These are phyloP conservation scores for Phytopythium ostracodes DNA, from an alignment of 352 stramenopile species.

Conservation along the genomic window DNA sequence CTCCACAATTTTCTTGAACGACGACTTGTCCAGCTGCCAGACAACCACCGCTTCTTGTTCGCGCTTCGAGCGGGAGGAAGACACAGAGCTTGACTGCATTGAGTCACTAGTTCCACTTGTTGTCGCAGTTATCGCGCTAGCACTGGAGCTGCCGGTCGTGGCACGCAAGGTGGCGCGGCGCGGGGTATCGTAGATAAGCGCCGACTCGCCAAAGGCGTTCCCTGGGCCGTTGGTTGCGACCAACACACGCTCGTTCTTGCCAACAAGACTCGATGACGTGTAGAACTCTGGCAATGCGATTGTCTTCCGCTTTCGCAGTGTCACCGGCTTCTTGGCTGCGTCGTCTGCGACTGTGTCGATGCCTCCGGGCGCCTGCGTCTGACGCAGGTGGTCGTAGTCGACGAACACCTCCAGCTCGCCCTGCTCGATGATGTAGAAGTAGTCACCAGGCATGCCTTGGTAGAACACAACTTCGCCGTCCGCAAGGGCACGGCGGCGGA, in stretches of 20 bases:
- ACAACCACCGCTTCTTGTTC: conserved; percentile 42
- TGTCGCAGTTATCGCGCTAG: not conserved
- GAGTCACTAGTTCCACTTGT: not conserved
- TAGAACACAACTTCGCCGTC: conserved; percentile 83
- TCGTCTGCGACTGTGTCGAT: conserved; percentile 8
- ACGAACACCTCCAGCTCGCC: conserved; percentile 83
- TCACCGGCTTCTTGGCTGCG: conserved; percentile 13
- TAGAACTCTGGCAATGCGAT: conserved; percentile 68
- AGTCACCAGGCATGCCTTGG: conserved; percentile 68
- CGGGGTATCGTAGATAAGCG: conserved; percentile 82
- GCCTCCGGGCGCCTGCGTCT: conserved; percentile 30
- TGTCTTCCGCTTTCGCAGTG: conserved; percentile 62
- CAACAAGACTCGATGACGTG: conserved; percentile 51
- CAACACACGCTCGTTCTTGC: conserved; percentile 61
- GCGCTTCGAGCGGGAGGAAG: not conserved
- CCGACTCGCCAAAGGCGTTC: conserved; percentile 78
- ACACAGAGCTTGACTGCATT: not conserved
- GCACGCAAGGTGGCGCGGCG: conserved; percentile 67
- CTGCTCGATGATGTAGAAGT: conserved; percentile 77
- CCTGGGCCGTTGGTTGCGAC: conserved; percentile 79
- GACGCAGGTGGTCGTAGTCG: conserved; percentile 66
- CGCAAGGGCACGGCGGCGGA: conserved; percentile 46
- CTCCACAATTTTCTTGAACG: conserved; percentile 57
- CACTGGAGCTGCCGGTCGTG: conserved; percentile 1
- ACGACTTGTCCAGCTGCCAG: conserved; percentile 71